These are phyloP conservation scores for Hanseniaspora mollemarum DNA, from an alignment of 805 yeast genomes.

Conservation along the genomic window DNA sequence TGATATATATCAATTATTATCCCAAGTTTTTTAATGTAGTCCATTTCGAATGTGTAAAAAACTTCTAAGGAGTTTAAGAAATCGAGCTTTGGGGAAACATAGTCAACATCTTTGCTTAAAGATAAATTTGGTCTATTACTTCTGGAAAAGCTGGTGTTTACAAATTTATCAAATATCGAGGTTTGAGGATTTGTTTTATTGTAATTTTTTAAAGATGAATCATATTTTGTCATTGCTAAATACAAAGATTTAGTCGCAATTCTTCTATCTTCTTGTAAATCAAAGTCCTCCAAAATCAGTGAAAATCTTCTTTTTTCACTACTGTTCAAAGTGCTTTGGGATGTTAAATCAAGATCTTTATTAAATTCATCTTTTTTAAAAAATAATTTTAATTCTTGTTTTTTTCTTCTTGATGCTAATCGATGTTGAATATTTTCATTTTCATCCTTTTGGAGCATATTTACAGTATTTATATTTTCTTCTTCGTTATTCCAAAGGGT, in stretches of 20 bases:
- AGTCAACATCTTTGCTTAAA: too few relatives aligned
- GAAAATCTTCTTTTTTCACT: not conserved
- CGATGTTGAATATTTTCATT: conserved; percentile 23
- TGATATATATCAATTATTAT: conserved; percentile 29
- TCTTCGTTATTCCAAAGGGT: conserved; percentile 36
- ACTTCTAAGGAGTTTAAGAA: conserved; percentile 3
- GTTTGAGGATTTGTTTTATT: too few relatives aligned
- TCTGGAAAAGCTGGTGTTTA: too few relatives aligned
- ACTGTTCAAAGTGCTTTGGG: not conserved
- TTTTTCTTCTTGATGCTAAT: conserved; percentile 17
- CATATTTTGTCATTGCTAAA: not conserved
- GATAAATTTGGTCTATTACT: too few relatives aligned
- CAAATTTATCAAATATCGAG: too few relatives aligned
- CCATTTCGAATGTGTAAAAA: conserved; percentile 24
- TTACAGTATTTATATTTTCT: conserved; percentile 30
- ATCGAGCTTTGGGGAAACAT: too few relatives aligned
- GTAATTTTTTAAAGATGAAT: too few relatives aligned
- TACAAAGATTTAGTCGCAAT: not conserved
- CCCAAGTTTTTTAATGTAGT: conserved; percentile 27
- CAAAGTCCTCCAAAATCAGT: not conserved
- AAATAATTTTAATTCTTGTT: not conserved
- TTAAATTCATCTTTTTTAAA: not conserved
- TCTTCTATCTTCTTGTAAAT: not conserved
- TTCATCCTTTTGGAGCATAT: conserved; percentile 7
- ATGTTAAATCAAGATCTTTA: conserved; percentile 14